Base-by-base conservation (phyloP, 176 grass and related monocot species). In the Avena atlantica region DNA sequence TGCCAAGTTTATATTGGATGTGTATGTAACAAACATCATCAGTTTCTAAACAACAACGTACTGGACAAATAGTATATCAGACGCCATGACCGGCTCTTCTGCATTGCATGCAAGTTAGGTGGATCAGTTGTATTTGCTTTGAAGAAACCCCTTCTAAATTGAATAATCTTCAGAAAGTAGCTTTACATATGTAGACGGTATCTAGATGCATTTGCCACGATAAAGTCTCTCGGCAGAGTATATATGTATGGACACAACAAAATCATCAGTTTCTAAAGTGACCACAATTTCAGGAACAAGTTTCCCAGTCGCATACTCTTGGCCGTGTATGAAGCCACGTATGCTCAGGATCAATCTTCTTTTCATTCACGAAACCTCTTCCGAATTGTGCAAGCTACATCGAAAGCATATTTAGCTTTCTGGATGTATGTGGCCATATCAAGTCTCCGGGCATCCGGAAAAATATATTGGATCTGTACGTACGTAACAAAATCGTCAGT, bases 201-300 rank as follows among this genome's bases (percentile, higher is more conserved):
- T 29, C 24, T 29, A 65, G 24, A 65, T 13, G 24, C 62, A 65
- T 64, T 27, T 65, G 23, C 10, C 10, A 63, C 12, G 4, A 64
- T 64, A 64, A 64, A 64, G 61, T 14, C 62, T 27, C 62, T 65
- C 4, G 12, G 12, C 25, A 27, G 4, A 63, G 10, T 63, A 64
- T 44, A 44, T 63, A 24, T 24, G 57, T 0, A 24, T 27, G 61
- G 12, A 64, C 58, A 19, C 12, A 23, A 62, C 59, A 4, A 62
- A 62, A 62, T 62, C 59, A 24, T 62, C 59, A 62, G 58, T 62
- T 62, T 62, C 21, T 62, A 10, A 62, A 62, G 59, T 62, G 59
- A 1, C n/a, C 59, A 24, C n/a, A 62, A 12, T 15, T 60, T 23
- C 58, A 11, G 5, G n/a, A 62, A 62, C 59, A 62, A 62, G 23